Evolutionary conservation across 768 basidiomycete genomes (phyloP).

Genomic region (Trametes cinnabarina): DNA sequence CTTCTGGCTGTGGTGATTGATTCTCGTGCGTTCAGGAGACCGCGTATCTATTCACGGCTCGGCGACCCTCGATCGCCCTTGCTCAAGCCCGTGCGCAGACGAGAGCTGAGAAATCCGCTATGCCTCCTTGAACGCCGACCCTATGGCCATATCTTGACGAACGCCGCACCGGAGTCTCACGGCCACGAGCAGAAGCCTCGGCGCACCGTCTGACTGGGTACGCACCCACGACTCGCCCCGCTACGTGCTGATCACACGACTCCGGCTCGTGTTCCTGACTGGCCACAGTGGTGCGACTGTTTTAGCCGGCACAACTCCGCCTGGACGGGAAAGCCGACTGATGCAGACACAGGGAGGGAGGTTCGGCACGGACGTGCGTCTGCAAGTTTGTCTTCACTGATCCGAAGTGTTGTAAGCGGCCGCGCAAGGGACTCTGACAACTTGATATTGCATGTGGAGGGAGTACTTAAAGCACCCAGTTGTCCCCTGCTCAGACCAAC

Average conservation of each 20-base stretch:
- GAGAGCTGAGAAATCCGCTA: background rate
- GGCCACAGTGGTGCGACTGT: background rate
- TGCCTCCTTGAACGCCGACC: background rate
- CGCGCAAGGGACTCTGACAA: background rate
- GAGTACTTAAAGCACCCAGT: conserved; percentile 10
- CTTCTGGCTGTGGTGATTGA: background rate
- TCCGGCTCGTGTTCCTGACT: conserved; percentile 12
- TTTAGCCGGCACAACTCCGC: conserved; percentile 1
- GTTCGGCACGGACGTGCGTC: conserved; percentile 13
- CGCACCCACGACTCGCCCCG: conserved; percentile 3
- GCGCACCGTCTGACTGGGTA: conserved; percentile 10
- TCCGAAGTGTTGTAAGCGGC: conserved; percentile 8
- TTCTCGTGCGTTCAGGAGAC: background rate
- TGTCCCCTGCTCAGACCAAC: background rate
- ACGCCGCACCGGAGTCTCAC: background rate
- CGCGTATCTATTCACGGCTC: background rate
- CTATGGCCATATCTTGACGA: background rate
- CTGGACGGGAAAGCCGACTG: background rate
- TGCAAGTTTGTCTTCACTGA: background rate
- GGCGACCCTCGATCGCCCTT: background rate
- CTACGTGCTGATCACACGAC: conserved; percentile 19
- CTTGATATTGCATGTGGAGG: background rate
- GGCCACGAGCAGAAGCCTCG: conserved; percentile 11
- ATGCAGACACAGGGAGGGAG: conserved; percentile 7
- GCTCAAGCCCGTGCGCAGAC: background rate